Base-by-base conservation (phyloP, 805 yeast species). In the Candida sakaeoensis region DNA sequence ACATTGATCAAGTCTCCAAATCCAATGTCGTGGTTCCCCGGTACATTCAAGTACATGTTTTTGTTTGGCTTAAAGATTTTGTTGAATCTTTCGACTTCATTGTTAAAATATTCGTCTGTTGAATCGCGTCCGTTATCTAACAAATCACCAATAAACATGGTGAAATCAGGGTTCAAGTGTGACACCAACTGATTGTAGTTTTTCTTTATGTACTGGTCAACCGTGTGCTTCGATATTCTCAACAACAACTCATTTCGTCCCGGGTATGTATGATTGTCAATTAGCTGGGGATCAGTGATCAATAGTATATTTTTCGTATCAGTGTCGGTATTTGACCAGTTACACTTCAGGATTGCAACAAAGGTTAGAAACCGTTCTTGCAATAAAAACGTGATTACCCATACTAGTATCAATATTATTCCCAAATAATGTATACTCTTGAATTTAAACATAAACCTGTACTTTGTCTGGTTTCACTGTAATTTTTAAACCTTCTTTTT, bases 11-110 rank as follows among this genome's bases (percentile, higher is more conserved):
- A 43, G 49, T 84, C 79, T 8, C 91, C 96, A 61, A 83, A 88
- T 0, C 99, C 99, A 44, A 95, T 86, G 58, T 93, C 99, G 59
- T 93, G 99, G 54, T 93, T 93, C 2, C 99, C 99, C 0, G 96
- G 95, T 1, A 65, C 48, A 41, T 64, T 61, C 12, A 55, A 50
- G 43, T 60, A 61, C 52, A 55, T 54, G 42, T 55, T 61, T 23
- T 46, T 41, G 22, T 57, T 60, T 13, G 56, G 44, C 19, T 34
- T 22, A 46, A 68, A 68, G 3, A 68, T 60, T 6, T 45, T 39
- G 23, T 58, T 53, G 48, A 68, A 68, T 28, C 74, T 56, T 18
- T 43, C 34, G 27, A 50, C 46, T 46, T 68, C 60, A 6, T 38
- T 34, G 6, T 45, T 35, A 42, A 54, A 68, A 50, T 68, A 68